A percentile compares a stretch with the other conserved stretches of the same genome.
Evolutionary conservation across 2,329 filamentous ascomycete species (phyloP).

Genomic region (Colletotrichum horii): DNA sequence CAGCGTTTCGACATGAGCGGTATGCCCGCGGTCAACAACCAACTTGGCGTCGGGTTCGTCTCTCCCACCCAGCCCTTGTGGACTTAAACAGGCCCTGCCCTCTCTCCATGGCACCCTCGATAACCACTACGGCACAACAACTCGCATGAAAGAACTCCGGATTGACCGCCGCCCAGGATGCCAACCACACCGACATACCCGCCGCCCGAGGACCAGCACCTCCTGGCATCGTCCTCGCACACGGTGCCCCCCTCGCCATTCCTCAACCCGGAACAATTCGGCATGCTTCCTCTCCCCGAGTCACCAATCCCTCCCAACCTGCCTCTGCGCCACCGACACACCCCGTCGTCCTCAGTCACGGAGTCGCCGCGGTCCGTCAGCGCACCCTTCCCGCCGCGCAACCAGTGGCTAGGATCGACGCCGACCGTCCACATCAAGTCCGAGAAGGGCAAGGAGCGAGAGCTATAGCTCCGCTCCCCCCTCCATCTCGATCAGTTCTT

Average conservation of each 20-base stretch:
- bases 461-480: conserved; percentile 40
- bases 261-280: conserved; percentile 45
- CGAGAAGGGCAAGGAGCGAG: conserved; percentile 22
- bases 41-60: conserved; percentile 65
- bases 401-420: background rate
- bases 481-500: conserved; percentile 31
- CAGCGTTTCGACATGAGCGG: conserved; percentile 47
- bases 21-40: conserved; percentile 46
- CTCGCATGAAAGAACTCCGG: conserved; percentile 44
- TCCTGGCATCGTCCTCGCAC: conserved; percentile 40
- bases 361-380: conserved; percentile 33
- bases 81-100: conserved; percentile 51
- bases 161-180: conserved; percentile 64
- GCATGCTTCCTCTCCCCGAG: conserved; percentile 51
- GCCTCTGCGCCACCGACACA: conserved; percentile 40
- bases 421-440: conserved; percentile 7
- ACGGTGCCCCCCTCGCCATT: conserved; percentile 50
- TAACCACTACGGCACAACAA: conserved; percentile 44
- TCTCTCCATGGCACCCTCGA: conserved; percentile 31
- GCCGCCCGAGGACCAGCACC: conserved; percentile 44
- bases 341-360: conserved; percentile 25
- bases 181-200: conserved; percentile 50
- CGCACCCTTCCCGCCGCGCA: conserved; percentile 19
- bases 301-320: conserved; percentile 43
- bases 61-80: conserved; percentile 67